Evolutionary conservation across 163 green algal species (phyloP).

Genomic region (Prototheca stagnorum): DNA sequence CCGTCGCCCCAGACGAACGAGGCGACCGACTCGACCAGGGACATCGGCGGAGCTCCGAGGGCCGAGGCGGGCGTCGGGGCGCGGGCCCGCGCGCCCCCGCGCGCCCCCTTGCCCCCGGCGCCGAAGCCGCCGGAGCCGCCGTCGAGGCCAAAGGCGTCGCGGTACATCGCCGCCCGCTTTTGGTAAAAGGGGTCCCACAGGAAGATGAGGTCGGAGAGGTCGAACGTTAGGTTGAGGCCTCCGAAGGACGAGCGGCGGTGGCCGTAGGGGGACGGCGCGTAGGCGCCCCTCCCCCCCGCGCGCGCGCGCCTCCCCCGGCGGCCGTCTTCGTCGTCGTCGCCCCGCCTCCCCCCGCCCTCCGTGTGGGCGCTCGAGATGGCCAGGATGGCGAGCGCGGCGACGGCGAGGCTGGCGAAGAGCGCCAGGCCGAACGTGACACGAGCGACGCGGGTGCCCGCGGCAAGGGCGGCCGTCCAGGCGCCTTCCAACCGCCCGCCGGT

Average conservation of each 20-base stretch:
- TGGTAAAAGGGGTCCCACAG: too few relatives aligned
- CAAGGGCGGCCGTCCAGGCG: slow-evolving; percentile 3
- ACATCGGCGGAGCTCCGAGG: slow-evolving; percentile 38
- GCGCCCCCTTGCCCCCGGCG: too few relatives aligned
- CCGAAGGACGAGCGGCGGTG: background rate
- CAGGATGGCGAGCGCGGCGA: slow-evolving; percentile 32
- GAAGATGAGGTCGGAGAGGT: slow-evolving; percentile 40
- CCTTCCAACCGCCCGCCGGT: slow-evolving; percentile 28
- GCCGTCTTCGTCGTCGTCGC: slow-evolving; percentile 2
- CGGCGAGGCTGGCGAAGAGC: slow-evolving; percentile 56
- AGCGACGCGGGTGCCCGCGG: slow-evolving; percentile 25
- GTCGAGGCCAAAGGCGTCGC: too few relatives aligned
- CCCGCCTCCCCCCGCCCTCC: background rate
- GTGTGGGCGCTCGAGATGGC: slow-evolving; percentile 1
- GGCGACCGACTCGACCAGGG: slow-evolving; percentile 78
- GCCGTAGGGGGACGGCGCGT: background rate
- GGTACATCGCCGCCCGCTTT: too few relatives aligned
- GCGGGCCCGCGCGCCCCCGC: too few relatives aligned
- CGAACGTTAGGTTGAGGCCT: slow-evolving; percentile 21
- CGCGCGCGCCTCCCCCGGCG: too few relatives aligned
- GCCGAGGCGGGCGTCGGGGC: too few relatives aligned
- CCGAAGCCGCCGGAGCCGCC: too few relatives aligned
- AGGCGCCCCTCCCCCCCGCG: too few relatives aligned
- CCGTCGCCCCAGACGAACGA: slow-evolving; percentile 93
- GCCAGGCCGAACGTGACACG: slow-evolving; percentile 71